A percentile compares a stretch with the other conserved stretches of the same genome.
Evolutionary conservation across 2,329 filamentous ascomycete species (phyloP).

Genomic region (Claviceps citrina): DNA sequence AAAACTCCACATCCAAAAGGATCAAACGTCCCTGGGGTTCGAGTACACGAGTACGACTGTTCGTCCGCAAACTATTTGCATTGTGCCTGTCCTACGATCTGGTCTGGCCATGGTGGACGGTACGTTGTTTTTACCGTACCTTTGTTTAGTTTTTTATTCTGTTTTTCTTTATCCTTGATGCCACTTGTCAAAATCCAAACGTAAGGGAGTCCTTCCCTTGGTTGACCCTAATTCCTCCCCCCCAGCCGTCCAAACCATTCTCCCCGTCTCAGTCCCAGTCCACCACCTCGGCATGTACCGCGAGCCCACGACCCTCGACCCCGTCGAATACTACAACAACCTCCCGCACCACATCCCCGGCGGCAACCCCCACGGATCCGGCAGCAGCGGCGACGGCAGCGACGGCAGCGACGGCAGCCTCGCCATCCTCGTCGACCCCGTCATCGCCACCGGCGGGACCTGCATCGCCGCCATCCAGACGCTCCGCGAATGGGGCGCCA

Average conservation of each 20-base stretch:
- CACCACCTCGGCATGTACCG: slow-evolving; percentile 93
- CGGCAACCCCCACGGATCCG: too few species aligned
- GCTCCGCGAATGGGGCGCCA: slow-evolving; percentile 80
- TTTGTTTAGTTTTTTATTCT: background rate
- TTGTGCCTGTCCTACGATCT: slow-evolving; percentile 85
- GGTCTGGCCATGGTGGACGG: slow-evolving; percentile 84
- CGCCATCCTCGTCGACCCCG: slow-evolving; percentile 76
- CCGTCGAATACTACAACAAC: slow-evolving; percentile 97
- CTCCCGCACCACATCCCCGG: slow-evolving; percentile 55
- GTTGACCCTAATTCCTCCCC: background rate
- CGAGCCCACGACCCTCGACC: slow-evolving; percentile 70
- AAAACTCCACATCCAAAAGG: slow-evolving; percentile 30
- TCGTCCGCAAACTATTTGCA: slow-evolving; percentile 51
- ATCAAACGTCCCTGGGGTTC: slow-evolving; percentile 63
- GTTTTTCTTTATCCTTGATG: background rate
- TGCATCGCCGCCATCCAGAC: slow-evolving; percentile 81
- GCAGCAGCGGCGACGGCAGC: slow-evolving; percentile 22
- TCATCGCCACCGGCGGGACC: slow-evolving; percentile 88
- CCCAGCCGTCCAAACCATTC: slow-evolving; percentile 62
- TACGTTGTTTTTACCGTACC: slow-evolving; percentile 14
- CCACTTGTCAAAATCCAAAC: background rate
- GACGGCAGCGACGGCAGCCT: slow-evolving; percentile 31
- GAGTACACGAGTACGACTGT: slow-evolving; percentile 53
- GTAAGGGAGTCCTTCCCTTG: too few species aligned
- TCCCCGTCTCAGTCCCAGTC: slow-evolving; percentile 64